Base-by-base conservation (phyloP, 164 flowering plant genomes). In the Stephania japonica region DNA sequence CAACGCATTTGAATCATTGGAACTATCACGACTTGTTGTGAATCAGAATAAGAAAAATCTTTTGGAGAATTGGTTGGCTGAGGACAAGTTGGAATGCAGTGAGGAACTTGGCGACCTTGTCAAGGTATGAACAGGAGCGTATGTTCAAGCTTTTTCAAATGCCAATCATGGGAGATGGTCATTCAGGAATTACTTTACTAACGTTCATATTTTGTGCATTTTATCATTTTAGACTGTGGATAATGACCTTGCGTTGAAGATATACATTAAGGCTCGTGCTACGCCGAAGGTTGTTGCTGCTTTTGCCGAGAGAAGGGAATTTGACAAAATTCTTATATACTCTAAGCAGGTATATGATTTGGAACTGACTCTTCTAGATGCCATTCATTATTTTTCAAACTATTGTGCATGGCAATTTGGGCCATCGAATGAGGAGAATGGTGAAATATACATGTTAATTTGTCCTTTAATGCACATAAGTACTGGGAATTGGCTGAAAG, bases 211-310 rank as follows among this genome's bases (percentile, higher is more conserved):
- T n/a, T 6, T 65, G 16, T 26, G 12, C 13, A n/a, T 59, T 5
- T 80, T 76, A 75, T 16, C 26, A 7, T 61, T 83, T 74, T 78
- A 96, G 99, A 96, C 99, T 72, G 97, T 96, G 79, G 99, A 96
- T 82, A 96, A 92, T 84, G 98, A 93, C 75, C 97, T 96, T 81
- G 99, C 99, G 0, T 80, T 96, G 75, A 96, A 96, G 81, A 92
- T 96, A 72, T 96, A 92, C 71, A 96, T 96, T 56, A 96, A 96
- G 85, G 99, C 99, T 41, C 84, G 99, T 78, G 98, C 99, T 75
- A 96, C 99, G 38, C 98, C 98, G 7, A 96, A 96, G 83, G 99
- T 96, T 75, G 99, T 96, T 76, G 99, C 99, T 23, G 99, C 99
- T 80, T 96, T 96, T 88, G 99, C 99, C 65, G 99, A 96, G 77